Evolutionary conservation across 257 asterid genomes (phyloP).

Genomic region (Jaltomata sinuosa): DNA sequence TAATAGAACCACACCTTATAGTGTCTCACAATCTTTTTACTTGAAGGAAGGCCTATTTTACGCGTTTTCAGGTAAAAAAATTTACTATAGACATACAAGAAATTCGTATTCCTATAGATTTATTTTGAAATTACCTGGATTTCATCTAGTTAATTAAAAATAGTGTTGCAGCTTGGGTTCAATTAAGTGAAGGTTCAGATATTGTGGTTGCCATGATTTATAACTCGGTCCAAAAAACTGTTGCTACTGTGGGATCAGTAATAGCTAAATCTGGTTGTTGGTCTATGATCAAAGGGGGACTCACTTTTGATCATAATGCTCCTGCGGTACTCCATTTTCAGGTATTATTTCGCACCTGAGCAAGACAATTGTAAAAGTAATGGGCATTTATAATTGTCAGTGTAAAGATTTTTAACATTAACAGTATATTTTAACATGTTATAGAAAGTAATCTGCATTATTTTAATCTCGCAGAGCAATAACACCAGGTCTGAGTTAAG

Average conservation of each 20-base stretch:
- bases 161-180: slow-evolving; percentile 41
- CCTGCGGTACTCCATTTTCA: slow-evolving; percentile 12
- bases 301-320: slow-evolving; percentile 15
- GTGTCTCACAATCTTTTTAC: slow-evolving; percentile 15
- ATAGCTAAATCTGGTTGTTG: slow-evolving; percentile 44
- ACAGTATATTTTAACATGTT: neutral
- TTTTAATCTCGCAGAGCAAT: slow-evolving; percentile 13
- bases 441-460: neutral
- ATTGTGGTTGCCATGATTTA: slow-evolving; percentile 16
- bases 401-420: neutral
- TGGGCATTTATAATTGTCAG: neutral
- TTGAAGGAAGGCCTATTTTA: slow-evolving; percentile 19
- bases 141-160: neutral
- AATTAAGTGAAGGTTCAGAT: slow-evolving; percentile 20
- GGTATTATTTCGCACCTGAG: slow-evolving; percentile 4
- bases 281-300: slow-evolving; percentile 54
- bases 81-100: neutral
- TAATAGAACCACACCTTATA: slow-evolving; percentile 12
- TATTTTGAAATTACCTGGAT: neutral
- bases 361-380: neutral
- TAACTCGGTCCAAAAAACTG: neutral
- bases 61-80: slow-evolving; percentile 32
- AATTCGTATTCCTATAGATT: neutral
- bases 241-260: slow-evolving; percentile 25
- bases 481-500: slow-evolving; percentile 23